Percentiles rank a stretch among this genome's conserved stretches.
These are phyloP conservation scores for Allium sativum DNA, from an alignment of 106 monocot genomes.

Conservation along the genomic window DNA sequence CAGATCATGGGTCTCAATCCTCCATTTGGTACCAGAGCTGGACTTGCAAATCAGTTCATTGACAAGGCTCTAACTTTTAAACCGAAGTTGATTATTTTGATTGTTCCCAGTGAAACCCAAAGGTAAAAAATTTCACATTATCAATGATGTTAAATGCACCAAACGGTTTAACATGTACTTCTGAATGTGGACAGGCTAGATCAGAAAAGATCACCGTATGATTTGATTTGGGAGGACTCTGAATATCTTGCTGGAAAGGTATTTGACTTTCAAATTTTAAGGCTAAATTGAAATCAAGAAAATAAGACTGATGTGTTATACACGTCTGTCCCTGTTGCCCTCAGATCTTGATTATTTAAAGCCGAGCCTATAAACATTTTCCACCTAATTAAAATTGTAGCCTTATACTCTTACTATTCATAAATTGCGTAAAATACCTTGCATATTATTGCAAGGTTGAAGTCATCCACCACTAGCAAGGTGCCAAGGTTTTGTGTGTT, in stretches of 20 bases:
- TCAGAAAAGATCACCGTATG: slow-evolving; percentile 46
- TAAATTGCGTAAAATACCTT: neutral
- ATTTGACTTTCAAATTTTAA: neutral
- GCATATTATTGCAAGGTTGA: neutral
- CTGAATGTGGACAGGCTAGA: slow-evolving; percentile 45
- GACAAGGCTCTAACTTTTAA: slow-evolving; percentile 64
- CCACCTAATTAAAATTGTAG: neutral
- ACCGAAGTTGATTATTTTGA: slow-evolving; percentile 76
- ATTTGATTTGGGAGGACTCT: slow-evolving; percentile 81
- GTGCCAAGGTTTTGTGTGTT: no score
- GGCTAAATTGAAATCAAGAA: neutral
- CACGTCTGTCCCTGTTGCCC: neutral
- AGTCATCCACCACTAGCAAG: no score
- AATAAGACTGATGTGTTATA: neutral
- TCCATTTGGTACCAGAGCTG: slow-evolving; percentile 74
- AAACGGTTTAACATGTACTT: neutral
- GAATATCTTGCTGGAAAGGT: slow-evolving; percentile 70
- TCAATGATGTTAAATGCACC: no score
- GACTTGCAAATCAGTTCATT: slow-evolving; percentile 80
- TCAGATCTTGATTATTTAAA: neutral
- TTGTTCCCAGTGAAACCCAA: slow-evolving; percentile 70
- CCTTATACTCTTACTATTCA: neutral
- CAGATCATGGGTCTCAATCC: slow-evolving; percentile 96
- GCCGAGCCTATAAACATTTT: neutral
- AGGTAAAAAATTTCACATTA: slow-evolving; percentile 19